Evolutionary conservation across 2,329 filamentous ascomycete species (phyloP), one percentile per base, ranked within the genome.

Genomic region (Aspergillus awamori): DNA sequence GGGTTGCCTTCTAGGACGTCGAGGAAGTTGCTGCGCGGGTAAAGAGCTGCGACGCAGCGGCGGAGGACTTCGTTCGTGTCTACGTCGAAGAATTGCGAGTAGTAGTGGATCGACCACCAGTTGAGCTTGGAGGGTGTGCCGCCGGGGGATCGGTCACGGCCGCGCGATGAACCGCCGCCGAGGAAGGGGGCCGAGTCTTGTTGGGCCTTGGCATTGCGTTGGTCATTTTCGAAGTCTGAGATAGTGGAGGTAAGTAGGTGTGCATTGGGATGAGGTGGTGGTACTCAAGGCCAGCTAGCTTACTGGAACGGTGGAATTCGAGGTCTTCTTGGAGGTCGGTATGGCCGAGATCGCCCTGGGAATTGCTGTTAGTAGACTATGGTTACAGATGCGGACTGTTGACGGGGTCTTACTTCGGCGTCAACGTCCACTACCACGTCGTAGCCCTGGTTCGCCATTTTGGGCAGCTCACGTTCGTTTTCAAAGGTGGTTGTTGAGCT

Each of bases 251-350:
- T 38, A n/a, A 28, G 15, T 26, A 47, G 24, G 24, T 51, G 30
- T 36, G 33, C 11, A 24, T 11, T 20, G 20, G 30, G 24, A 11
- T 22, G 28, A 28, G 15, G 51, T 43, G 28, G 30, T 60, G 6
- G 59, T n/a, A 4, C n/a, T 41, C 13, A 13, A 8, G 8, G 22
- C 26, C 10, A 11, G 36, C 28, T 28, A 47, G 57, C 80, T 69
- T 80, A 88, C 86, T 88, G 67, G 93, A 97, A 74, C 88, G 91
- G 84, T 99, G 95, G 82, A 99, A 99, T 85, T 98, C 95, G 76
- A 99, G 93, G 80, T 98, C 95, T 78, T 97, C 94, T 83, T 97
- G 93, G 24, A 99, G 89, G 78, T 99, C 95, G 60, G 95, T 99
- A 80, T 97, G 93, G 72, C 95, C 95, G 75, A 99, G 88, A 80